Conservation (phyloP, 371 early-diverging fungal genomes). For the Haplosporangium sp. region DNA sequence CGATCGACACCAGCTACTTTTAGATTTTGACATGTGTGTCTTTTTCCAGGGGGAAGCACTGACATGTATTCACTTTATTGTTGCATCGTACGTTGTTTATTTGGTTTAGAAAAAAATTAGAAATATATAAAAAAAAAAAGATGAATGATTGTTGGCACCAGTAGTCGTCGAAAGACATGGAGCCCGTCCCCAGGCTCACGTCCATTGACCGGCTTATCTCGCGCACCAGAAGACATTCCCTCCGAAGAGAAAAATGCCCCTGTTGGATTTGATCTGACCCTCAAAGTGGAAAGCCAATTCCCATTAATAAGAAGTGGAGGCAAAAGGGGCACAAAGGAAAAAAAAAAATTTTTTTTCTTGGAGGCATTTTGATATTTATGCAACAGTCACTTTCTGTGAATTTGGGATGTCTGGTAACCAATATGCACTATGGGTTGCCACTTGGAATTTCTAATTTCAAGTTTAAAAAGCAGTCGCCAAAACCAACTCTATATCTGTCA, state of each 20-base stretch:
- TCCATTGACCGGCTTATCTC: conserved; percentile 45
- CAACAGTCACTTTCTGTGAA: background rate
- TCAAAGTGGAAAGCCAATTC: conserved; percentile 9
- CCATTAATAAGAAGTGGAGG: conserved; percentile 7
- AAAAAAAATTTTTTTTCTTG: background rate
- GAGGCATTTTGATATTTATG: conserved; percentile 3
- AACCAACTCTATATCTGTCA: no score
- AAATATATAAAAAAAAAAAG: background rate
- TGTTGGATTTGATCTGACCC: conserved; percentile 27
- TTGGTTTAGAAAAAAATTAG: no score
- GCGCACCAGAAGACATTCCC: conserved; percentile 14
- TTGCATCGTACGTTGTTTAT: no score
- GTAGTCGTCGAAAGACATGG: conserved; percentile 47
- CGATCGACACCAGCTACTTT: background rate
- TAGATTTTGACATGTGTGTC: background rate
- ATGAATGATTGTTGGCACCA: conserved; percentile 11
- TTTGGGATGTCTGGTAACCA: background rate
- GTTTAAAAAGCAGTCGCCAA: no score
- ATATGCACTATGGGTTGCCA: background rate
- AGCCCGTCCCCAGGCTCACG: conserved; percentile 41
- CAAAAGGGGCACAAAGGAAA: background rate
- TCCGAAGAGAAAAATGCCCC: conserved; percentile 3
- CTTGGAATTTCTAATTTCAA: background rate
- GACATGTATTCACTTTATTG: no score
- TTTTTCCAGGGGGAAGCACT: background rate